Evolutionary conservation across 306 rosid genomes (phyloP), one percentile per base, ranked within the genome.

Genomic region (Erythrophleum fordii): DNA sequence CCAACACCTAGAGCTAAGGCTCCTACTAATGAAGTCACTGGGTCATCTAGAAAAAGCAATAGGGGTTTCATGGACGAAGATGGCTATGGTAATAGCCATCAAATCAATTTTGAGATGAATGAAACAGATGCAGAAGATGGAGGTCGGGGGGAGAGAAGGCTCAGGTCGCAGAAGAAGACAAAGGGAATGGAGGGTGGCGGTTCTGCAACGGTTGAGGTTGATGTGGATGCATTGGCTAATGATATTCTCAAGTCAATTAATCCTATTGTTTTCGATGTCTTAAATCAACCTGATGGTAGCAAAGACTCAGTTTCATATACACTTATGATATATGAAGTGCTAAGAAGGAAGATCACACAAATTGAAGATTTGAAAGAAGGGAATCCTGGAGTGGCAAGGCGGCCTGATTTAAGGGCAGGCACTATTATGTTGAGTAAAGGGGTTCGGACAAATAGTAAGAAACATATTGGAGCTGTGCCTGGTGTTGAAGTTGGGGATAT

Each of bases 401-500:
- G 97, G 34, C 91, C 97, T 6, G 97, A 94, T 89, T 84, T 91
- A 60, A 92, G 86, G 87, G 85, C 97, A 13, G 97, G 87, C 51
- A 75, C 90, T 22, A 48, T 90, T 69, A 81, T 94, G 86, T 77
- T 92, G 93, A 87, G 75, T 58, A 94, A 92, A 92, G 98, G 98
- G 70, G 14, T 94, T 39, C 90, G 98, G 31, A 58, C 89, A 72
- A 94, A 92, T 81, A 44, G 77, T 77, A 89, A 83, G 83, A 92
- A 86, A 82, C 88, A 86, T 52, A 78, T 87, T 71, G 98, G 98
- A 70, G 11, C 11, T 62, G 97, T 91, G 73, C 95, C 93, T 51
- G 98, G 98, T 81, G 97, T 94, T 76, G 93, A 90, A 65, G 34
- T 92, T 74, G 98, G 98, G 69, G 98, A 94, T 89, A 91, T 92